Conservation (phyloP, 805 yeast species). For the Scheffersomyces ergatensis region DNA sequence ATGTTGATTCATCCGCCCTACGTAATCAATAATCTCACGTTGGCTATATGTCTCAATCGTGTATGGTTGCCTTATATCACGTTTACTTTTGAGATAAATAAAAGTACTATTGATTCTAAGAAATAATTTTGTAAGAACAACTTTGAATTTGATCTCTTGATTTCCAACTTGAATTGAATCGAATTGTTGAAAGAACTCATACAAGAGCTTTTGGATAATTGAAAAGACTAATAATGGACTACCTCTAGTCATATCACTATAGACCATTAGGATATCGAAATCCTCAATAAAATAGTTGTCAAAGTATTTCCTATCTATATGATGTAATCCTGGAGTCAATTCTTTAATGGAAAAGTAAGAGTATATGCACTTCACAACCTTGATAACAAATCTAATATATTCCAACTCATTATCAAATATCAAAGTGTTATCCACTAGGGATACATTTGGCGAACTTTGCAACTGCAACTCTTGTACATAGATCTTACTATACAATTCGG, state of each 20-base stretch:
- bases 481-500: constrained; percentile 6
- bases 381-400: constrained; percentile 3
- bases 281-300: constrained; percentile 15
- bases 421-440: background rate
- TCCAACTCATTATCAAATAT: constrained; percentile 3
- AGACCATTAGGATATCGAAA: constrained; percentile 18
- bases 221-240: constrained; percentile 14
- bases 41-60: background rate
- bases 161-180: background rate
- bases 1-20: background rate
- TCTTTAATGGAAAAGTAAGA: constrained; percentile 1
- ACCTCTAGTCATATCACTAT: constrained; percentile 17
- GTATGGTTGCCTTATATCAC: background rate
- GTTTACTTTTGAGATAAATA: constrained; percentile 1
- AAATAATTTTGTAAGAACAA: constrained; percentile 8
- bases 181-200: constrained; percentile 11
- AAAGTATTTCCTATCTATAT: constrained; percentile 1
- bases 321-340: background rate
- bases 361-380: constrained; percentile 3
- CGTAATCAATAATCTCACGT: background rate
- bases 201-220: constrained; percentile 13
- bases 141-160: background rate
- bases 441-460: background rate
- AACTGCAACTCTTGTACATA: constrained; percentile 1
- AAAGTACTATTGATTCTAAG: constrained; percentile 5